phyloP scores from a whole-genome alignment of 495 filamentous ascomycete species.

The Daldinia loculata region DNA sequence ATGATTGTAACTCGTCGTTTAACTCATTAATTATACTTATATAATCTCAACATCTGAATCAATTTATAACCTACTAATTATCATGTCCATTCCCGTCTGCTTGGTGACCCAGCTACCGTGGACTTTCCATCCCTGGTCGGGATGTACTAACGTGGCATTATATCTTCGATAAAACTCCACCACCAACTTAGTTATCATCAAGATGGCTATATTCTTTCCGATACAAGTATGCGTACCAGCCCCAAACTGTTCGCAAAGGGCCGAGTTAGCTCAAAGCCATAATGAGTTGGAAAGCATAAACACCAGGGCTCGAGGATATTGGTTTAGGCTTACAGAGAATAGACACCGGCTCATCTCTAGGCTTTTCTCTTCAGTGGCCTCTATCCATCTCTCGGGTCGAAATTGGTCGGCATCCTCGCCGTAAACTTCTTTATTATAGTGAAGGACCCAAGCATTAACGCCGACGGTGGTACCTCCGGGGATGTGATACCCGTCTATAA shows the following conservation, averaged over 20 bases:
- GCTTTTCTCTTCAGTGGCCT: constrained; percentile 35
- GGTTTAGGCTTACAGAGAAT: constrained; percentile 14
- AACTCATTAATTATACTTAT: too few species aligned
- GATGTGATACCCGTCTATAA: constrained; percentile 60
- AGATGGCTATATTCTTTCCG: neutral
- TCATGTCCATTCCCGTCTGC: neutral
- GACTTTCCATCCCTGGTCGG: neutral
- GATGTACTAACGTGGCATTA: neutral
- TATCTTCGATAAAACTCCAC: neutral
- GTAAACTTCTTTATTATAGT: constrained; percentile 42
- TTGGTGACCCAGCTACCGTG: neutral
- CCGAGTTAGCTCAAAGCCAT: neutral
- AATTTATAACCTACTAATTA: neutral
- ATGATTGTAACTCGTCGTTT: too few species aligned
- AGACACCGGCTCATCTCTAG: neutral
- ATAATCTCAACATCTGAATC: too few species aligned
- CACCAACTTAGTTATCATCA: neutral
- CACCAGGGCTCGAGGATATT: neutral
- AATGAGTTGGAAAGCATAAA: neutral
- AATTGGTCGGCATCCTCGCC: constrained; percentile 62
- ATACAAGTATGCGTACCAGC: neutral
- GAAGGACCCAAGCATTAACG: neutral
- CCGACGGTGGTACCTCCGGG: constrained; percentile 51
- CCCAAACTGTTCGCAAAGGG: neutral
- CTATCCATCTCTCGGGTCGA: constrained; percentile 65